A percentile compares a stretch with the other conserved stretches of the same genome.
phyloP scores from a whole-genome alignment of 768 basidiomycete species.

The Naganishia vaughanmartiniae region DNA sequence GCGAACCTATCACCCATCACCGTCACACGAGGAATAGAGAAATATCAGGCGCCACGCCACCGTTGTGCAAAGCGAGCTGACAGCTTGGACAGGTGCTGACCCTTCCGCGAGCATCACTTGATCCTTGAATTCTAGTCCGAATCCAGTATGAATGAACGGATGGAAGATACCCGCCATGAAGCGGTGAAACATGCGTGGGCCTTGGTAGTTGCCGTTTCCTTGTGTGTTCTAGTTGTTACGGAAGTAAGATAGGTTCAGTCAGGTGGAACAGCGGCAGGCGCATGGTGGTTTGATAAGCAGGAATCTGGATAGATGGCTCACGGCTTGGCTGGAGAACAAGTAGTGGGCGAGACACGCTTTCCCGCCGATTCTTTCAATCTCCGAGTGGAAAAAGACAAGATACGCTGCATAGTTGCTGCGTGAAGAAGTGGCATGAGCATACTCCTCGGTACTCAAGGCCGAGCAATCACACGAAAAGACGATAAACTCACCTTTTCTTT shows the following conservation, averaged over 20 bases:
- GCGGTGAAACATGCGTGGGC: constrained; percentile 38
- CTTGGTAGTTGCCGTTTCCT: constrained; percentile 22
- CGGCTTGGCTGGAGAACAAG: constrained; percentile 39
- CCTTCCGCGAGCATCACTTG: constrained; percentile 41
- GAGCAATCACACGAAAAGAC: no score
- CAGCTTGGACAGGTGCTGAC: background rate
- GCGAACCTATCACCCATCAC: constrained; percentile 31
- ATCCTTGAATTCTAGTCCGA: constrained; percentile 45
- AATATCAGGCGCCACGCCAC: no score
- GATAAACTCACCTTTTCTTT: constrained; percentile 33
- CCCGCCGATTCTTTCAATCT: constrained; percentile 36
- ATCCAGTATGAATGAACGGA: constrained; percentile 43
- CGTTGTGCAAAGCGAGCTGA: no score
- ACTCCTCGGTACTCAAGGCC: no score
- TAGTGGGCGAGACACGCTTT: constrained; percentile 37
- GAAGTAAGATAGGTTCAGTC: background rate
- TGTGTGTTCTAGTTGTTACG: background rate
- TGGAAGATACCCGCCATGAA: constrained; percentile 40
- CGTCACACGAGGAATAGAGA: background rate
- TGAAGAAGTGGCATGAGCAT: background rate
- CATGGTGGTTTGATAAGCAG: background rate
- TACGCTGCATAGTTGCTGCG: constrained; percentile 39
- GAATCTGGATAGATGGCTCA: constrained; percentile 22
- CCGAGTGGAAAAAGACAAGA: constrained; percentile 41
- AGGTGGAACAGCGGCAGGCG: background rate